Evolutionary conservation across 106 monocot genomes (phyloP).

Genomic region (Allium fistulosum): DNA sequence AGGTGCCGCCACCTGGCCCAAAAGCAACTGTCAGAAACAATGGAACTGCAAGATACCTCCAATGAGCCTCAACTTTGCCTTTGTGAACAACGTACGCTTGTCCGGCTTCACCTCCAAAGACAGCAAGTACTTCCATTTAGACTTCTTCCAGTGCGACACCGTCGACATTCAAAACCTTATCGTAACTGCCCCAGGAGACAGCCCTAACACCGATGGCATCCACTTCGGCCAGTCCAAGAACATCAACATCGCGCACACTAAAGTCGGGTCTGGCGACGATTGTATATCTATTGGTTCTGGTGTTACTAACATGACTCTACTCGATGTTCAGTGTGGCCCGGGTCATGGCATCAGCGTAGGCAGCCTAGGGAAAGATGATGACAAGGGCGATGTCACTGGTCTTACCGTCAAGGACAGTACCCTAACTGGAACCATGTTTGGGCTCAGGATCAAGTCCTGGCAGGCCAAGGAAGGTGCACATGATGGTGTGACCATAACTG

Average conservation of each 20-base stretch:
- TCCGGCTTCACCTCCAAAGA: constrained; percentile 8
- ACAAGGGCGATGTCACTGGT: constrained; percentile 26
- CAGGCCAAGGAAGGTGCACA: neutral
- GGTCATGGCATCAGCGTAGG: constrained; percentile 27
- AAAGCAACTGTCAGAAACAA: constrained; percentile 2
- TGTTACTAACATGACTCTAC: neutral
- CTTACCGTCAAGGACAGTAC: constrained; percentile 30
- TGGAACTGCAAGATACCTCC: constrained; percentile 18
- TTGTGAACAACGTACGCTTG: constrained; percentile 2
- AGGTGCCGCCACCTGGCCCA: constrained; percentile 23
- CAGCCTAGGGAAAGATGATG: constrained; percentile 23
- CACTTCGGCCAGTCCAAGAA: constrained; percentile 10
- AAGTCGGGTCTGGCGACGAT: constrained; percentile 13
- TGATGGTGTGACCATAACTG: neutral
- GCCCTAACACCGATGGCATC: constrained; percentile 23
- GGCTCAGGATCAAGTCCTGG: constrained; percentile 59
- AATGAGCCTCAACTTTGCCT: constrained; percentile 1
- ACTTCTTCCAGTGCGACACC: neutral
- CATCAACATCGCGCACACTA: neutral
- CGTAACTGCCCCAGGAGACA: constrained; percentile 12
- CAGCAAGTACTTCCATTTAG: constrained; percentile 18
- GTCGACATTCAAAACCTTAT: neutral
- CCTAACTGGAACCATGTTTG: constrained; percentile 24
- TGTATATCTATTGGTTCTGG: constrained; percentile 19
- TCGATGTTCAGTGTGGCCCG: constrained; percentile 7